Percentiles rank a stretch among this genome's conserved stretches.
Evolutionary conservation across 805 yeast genomes (phyloP).

Genomic region (Yamadazyma endophytica): DNA sequence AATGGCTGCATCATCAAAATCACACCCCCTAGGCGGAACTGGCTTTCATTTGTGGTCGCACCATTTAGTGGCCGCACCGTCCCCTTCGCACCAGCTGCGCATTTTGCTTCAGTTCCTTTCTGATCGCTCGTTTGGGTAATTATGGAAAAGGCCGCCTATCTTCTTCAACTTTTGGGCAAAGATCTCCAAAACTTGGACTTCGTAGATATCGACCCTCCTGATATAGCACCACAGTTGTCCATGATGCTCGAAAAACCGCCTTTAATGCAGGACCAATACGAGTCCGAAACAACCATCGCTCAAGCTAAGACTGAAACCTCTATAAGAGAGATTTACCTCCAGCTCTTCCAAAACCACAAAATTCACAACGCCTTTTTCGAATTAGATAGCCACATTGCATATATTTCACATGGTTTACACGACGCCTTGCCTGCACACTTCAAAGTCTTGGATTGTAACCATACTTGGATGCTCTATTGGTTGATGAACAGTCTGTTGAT

Average conservation of each 20-base stretch:
- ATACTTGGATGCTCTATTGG: conserved; percentile 92
- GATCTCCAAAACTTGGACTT: conserved; percentile 5
- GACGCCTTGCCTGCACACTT: conserved; percentile 48
- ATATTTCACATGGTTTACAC: conserved; percentile 30
- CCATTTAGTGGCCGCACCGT: no score
- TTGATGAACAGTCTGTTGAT: conserved; percentile 44
- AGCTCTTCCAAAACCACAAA: conserved; percentile 9
- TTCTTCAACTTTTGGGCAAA: conserved; percentile 17
- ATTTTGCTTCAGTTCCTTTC: conserved; percentile 6
- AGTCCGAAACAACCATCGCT: conserved; percentile 31
- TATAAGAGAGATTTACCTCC: conserved; percentile 26
- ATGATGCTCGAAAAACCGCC: conserved; percentile 12
- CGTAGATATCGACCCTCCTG: conserved; percentile 13
- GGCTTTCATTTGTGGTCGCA: no score
- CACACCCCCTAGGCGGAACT: no score
- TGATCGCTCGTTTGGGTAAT: no score
- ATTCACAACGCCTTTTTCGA: conserved; percentile 8
- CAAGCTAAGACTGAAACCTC: conserved; percentile 31
- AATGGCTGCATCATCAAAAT: no score
- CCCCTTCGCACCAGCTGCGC: conserved; percentile 8
- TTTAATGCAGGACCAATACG: conserved; percentile 19
- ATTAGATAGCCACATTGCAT: conserved; percentile 38
- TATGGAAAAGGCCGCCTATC: conserved; percentile 10
- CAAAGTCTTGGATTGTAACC: conserved; percentile 75
- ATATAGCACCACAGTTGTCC: conserved; percentile 7